A percentile compares a stretch with the other conserved stretches of the same genome.
phyloP scores from a whole-genome alignment of 2,329 filamentous ascomycete genomes.

The Colletotrichum cordylinicola region DNA sequence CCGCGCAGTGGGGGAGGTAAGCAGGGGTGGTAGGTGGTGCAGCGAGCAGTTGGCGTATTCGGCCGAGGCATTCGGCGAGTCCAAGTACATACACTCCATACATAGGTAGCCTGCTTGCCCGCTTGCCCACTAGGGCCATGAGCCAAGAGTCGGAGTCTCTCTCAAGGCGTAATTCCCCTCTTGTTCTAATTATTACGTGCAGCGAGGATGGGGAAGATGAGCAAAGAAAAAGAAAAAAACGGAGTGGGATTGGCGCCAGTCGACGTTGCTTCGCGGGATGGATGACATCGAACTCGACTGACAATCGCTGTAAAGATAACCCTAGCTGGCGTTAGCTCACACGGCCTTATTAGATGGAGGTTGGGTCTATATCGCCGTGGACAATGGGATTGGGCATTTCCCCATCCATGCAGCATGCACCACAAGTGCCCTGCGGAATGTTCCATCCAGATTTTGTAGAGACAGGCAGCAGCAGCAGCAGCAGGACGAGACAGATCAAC shows the following conservation, averaged over 20 bases:
- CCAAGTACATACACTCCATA: not conserved
- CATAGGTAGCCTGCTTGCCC: not conserved
- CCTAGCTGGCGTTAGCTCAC: not conserved
- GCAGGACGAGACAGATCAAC: not conserved
- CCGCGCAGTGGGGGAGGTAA: not conserved
- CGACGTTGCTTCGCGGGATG: not conserved
- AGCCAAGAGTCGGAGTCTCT: not conserved
- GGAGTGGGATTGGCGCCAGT: not conserved
- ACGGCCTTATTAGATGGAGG: not conserved
- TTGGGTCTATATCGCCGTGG: not conserved
- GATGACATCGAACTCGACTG: constrained; percentile 19
- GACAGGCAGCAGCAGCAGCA: not conserved
- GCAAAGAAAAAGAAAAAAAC: constrained; percentile 12
- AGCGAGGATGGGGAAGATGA: constrained; percentile 9
- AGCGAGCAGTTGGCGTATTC: not conserved
- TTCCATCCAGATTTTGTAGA: not conserved
- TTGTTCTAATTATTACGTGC: constrained; percentile 5
- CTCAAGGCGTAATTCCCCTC: not conserved
- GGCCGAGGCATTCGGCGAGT: not conserved
- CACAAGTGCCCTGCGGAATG: not conserved
- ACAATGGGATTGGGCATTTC: not conserved
- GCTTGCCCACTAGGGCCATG: not conserved
- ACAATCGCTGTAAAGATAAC: not conserved
- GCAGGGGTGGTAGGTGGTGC: not conserved
- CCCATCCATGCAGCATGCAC: not conserved